phyloP scores from a whole-genome alignment of 2,329 filamentous ascomycete genomes.

The Botrytis paeoniae region DNA sequence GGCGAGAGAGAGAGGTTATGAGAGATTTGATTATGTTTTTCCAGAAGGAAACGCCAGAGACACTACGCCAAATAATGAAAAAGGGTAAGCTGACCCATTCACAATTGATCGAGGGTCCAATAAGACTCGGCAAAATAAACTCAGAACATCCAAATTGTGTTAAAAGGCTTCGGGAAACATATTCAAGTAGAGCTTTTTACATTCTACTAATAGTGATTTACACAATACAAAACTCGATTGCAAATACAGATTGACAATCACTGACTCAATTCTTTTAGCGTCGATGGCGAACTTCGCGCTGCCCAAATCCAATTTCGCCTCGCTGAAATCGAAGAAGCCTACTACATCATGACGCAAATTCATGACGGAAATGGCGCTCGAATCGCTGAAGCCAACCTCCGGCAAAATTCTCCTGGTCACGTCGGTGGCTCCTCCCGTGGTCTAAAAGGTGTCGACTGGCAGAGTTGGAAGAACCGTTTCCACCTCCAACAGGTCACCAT shows the following conservation, averaged over 20 bases:
- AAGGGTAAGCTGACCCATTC: conserved; percentile 40
- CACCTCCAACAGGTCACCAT: conserved; percentile 56
- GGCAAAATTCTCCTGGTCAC: conserved; percentile 49
- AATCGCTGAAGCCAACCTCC: conserved; percentile 51
- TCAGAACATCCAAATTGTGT: not conserved
- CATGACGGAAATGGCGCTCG: conserved; percentile 51
- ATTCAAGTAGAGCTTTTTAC: not conserved
- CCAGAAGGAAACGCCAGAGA: conserved; percentile 53
- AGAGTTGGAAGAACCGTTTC: conserved; percentile 54
- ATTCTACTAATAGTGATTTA: not conserved
- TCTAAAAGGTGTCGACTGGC: conserved; percentile 54
- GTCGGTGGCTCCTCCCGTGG: conserved; percentile 58
- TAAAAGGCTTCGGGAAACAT: not conserved
- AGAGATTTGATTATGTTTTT: conserved; percentile 61
- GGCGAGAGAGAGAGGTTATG: conserved; percentile 42
- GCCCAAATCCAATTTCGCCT: conserved; percentile 62
- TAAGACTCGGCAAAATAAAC: too few relatives aligned
- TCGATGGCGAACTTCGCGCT: conserved; percentile 56
- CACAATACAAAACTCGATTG: too few relatives aligned
- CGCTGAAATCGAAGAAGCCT: conserved; percentile 63
- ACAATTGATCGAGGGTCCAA: not conserved
- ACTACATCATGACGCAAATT: conserved; percentile 53
- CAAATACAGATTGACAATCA: not conserved
- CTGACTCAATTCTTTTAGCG: conserved; percentile 27
- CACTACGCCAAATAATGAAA: conserved; percentile 53